A percentile compares a stretch with the other conserved stretches of the same genome.
Evolutionary conservation across 2,329 filamentous ascomycete genomes (phyloP).

Genomic region (Penicillium sp.): DNA sequence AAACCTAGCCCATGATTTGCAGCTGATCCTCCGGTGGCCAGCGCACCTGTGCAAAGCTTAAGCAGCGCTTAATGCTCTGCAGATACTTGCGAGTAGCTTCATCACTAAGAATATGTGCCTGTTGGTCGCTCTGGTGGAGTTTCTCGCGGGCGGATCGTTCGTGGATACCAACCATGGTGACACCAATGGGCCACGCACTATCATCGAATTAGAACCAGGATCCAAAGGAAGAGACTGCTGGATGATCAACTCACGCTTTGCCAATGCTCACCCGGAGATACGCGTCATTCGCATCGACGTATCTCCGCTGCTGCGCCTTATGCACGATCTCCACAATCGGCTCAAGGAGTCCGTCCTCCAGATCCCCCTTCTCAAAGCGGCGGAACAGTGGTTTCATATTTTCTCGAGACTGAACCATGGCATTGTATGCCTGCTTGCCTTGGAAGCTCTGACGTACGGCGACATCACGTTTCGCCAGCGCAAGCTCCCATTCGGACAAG

Average conservation of each 20-base stretch:
- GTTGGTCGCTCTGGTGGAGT: slow-evolving; percentile 71
- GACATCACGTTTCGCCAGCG: slow-evolving; percentile 61
- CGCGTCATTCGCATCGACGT: slow-evolving; percentile 94
- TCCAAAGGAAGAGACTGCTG: not conserved
- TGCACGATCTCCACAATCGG: slow-evolving; percentile 89
- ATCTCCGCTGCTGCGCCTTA: slow-evolving; percentile 82
- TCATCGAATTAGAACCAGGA: slow-evolving; percentile 13
- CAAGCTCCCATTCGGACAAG: slow-evolving; percentile 79
- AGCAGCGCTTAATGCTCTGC: slow-evolving; percentile 94
- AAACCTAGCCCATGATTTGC: slow-evolving; percentile 81
- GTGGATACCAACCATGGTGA: slow-evolving; percentile 99
- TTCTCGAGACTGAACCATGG: slow-evolving; percentile 82
- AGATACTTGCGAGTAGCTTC: slow-evolving; percentile 93
- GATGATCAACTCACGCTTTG: slow-evolving; percentile 60
- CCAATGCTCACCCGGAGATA: slow-evolving; percentile 91
- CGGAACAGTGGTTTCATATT: slow-evolving; percentile 88
- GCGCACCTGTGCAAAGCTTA: slow-evolving; percentile 93
- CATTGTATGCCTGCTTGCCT: slow-evolving; percentile 75
- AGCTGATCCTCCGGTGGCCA: slow-evolving; percentile 92
- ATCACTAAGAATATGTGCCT: slow-evolving; percentile 95
- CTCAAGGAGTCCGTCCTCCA: slow-evolving; percentile 74
- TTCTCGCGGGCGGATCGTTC: slow-evolving; percentile 95
- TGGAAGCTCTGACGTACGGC: slow-evolving; percentile 68
- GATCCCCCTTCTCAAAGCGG: slow-evolving; percentile 75
- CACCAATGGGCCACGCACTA: slow-evolving; percentile 92